Conservation (phyloP, 768 basidiomycete species). For the Fomitopsis pulvina region DNA sequence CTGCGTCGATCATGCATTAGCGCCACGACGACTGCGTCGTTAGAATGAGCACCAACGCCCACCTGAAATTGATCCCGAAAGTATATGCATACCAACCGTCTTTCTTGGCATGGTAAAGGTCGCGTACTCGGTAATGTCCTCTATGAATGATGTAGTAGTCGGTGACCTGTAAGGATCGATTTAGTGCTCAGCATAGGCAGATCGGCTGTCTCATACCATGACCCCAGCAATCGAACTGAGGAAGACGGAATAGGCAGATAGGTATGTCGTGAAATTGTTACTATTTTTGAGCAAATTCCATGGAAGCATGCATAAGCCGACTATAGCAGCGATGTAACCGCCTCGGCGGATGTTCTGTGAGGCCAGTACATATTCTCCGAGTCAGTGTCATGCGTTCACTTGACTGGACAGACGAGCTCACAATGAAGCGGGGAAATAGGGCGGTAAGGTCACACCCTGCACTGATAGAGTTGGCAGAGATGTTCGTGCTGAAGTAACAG, state of each 20-base stretch:
- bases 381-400: no score
- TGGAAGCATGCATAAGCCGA: slow-evolving; percentile 69
- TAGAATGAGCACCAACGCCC: not conserved
- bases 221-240: slow-evolving; percentile 77
- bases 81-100: slow-evolving; percentile 75
- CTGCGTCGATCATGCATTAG: slow-evolving; percentile 21
- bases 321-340: slow-evolving; percentile 75
- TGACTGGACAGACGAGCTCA: no score
- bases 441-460: slow-evolving; percentile 82
- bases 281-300: slow-evolving; percentile 72
- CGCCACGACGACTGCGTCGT: not conserved
- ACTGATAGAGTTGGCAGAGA: slow-evolving; percentile 77
- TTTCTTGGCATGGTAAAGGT: slow-evolving; percentile 54
- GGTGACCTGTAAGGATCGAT: slow-evolving; percentile 46
- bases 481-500: slow-evolving; percentile 50
- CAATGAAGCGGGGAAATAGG: slow-evolving; percentile 69
- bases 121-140: slow-evolving; percentile 63
- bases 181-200: not conserved
- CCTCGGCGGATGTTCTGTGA: slow-evolving; percentile 74
- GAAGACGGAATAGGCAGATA: slow-evolving; percentile 79
- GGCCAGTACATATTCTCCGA: no score
- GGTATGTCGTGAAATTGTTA: slow-evolving; percentile 74
- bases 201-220: slow-evolving; percentile 41
- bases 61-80: slow-evolving; percentile 68
- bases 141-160: slow-evolving; percentile 73